A percentile compares a stretch with the other conserved stretches of the same genome.
Evolutionary conservation across 2,329 filamentous ascomycete genomes (phyloP).

Genomic region (Epichloe amarillans): DNA sequence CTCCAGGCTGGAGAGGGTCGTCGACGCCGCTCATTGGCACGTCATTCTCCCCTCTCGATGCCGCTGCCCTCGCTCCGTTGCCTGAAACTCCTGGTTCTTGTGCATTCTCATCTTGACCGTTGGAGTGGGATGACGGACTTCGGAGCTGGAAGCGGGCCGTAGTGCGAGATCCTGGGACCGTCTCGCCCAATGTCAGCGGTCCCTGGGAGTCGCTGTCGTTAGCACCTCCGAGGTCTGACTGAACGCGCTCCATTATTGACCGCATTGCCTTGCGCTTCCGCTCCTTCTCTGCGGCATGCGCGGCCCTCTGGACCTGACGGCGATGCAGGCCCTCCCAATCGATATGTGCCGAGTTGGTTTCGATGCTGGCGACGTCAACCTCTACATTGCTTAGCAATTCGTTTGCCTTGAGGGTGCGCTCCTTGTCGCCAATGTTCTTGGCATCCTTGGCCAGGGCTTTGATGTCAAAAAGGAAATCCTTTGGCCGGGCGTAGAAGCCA

Average conservation of each 20-base stretch:
- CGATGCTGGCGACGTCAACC: constrained; percentile 74
- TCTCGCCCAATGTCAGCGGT: constrained; percentile 49
- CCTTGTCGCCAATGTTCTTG: constrained; percentile 66
- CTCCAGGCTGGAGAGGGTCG: constrained; percentile 28
- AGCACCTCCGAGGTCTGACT: constrained; percentile 35
- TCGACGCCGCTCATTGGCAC: constrained; percentile 48
- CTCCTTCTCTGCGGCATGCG: constrained; percentile 44
- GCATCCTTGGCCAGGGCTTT: constrained; percentile 75
- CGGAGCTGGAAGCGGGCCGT: constrained; percentile 41
- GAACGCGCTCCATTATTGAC: constrained; percentile 34
- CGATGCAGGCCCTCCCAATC: constrained; percentile 76
- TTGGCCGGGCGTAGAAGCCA: constrained; percentile 84
- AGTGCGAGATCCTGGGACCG: constrained; percentile 41
- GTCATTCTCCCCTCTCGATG: constrained; percentile 30
- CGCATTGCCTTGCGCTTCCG: constrained; percentile 51
- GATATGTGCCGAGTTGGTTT: constrained; percentile 50
- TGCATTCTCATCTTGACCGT: constrained; percentile 33
- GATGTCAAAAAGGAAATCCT: constrained; percentile 82
- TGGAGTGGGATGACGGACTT: constrained; percentile 49
- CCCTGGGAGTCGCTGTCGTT: constrained; percentile 42
- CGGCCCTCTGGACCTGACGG: constrained; percentile 54
- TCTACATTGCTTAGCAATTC: constrained; percentile 89
- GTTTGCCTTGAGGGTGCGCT: constrained; percentile 73
- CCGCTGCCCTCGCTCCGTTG: constrained; percentile 31
- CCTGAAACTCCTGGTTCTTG: constrained; percentile 23